Base-by-base conservation (phyloP, 306 rosid species). In the Gastrolobium villosum region DNA sequence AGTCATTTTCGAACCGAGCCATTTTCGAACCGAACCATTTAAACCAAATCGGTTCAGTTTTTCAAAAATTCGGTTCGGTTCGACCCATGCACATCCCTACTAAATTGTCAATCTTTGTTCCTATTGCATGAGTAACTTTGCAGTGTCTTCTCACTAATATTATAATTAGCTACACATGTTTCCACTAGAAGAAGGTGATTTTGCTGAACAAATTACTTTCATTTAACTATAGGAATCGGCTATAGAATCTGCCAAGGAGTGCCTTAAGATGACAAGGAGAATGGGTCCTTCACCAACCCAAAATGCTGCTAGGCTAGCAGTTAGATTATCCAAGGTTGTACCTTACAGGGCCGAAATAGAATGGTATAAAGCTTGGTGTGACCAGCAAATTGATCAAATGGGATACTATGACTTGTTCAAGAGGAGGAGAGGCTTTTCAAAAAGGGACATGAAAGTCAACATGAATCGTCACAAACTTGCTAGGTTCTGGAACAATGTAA, bases 381-480 rank as follows among this genome's bases (percentile, higher is more conserved):
- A 89, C 13, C 80, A 83, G 44, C 80, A 90, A 2, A 76, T 64
- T 35, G 84, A 89, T 55, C 82, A 89, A 64, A 56, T 84, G 68
- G 94, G 97, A 36, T 93, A 93, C 81, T 90, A 93, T 1, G 97
- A 90, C 71, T 64, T 84, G 53, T 93, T 93, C 86, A 93, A 90
- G 83, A 74, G 10, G 32, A 82, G 14, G 32, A 80, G 84, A 39
- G 81, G 84, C 56, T 69, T 74, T 52, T 72, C 89, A 6, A 88
- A 55, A 82, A 89, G 78, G 68, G 89, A 70, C 0, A n/a, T 75
- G 65, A 83, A 43, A 67, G 84, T 90, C 8, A 88, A 93, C 84
- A 63, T 90, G 93, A 86, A 87, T 72, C 79, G 98, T 64, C 75
- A 44, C 85, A 88, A 82, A 79, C 96, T 93, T 1, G 93, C 88